A percentile compares a stretch with the other conserved stretches of the same genome.
These are phyloP conservation scores for Ophiostoma populinum DNA, from an alignment of 2,329 filamentous ascomycete species.

Conservation along the genomic window DNA sequence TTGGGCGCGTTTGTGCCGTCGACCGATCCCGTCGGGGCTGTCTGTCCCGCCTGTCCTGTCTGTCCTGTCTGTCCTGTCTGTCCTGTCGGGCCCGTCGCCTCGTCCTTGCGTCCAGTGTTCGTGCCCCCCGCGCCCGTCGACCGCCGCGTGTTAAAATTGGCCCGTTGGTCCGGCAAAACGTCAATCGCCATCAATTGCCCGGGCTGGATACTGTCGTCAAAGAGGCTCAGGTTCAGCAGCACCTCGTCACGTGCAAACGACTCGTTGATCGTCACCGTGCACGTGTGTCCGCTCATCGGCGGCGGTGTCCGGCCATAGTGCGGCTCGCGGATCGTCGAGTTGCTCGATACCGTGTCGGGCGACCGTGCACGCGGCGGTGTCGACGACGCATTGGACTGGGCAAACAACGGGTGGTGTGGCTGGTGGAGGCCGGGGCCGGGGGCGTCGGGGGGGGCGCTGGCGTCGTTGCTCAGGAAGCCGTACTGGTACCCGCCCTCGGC, in stretches of 20 bases:
- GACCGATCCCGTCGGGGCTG: conserved; percentile 5
- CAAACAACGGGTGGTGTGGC: conserved; percentile 13
- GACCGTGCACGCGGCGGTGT: conserved; percentile 17
- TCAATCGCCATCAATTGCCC: conserved; percentile 60
- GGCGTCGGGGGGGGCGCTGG: background rate
- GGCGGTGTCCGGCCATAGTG: conserved; percentile 14
- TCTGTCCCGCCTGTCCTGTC: no score
- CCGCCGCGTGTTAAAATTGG: conserved; percentile 11
- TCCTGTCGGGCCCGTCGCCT: conserved; percentile 5
- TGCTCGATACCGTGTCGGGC: conserved; percentile 31
- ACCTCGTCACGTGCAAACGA: conserved; percentile 63
- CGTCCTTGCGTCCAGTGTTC: conserved; percentile 12
- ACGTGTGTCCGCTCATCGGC: conserved; percentile 26
- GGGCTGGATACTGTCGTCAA: conserved; percentile 43
- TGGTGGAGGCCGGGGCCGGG: background rate
- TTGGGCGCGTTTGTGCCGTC: background rate
- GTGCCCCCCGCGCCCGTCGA: background rate
- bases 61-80: background rate
- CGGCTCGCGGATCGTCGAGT: conserved; percentile 26
- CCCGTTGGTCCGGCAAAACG: conserved; percentile 26
- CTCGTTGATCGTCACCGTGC: conserved; percentile 48
- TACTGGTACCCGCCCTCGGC: no score
- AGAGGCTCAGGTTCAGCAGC: conserved; percentile 56
- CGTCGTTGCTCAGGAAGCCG: background rate
- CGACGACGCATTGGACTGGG: conserved; percentile 6